phyloP scores from a whole-genome alignment of 768 basidiomycete genomes.

The Kwoniella sp. region DNA sequence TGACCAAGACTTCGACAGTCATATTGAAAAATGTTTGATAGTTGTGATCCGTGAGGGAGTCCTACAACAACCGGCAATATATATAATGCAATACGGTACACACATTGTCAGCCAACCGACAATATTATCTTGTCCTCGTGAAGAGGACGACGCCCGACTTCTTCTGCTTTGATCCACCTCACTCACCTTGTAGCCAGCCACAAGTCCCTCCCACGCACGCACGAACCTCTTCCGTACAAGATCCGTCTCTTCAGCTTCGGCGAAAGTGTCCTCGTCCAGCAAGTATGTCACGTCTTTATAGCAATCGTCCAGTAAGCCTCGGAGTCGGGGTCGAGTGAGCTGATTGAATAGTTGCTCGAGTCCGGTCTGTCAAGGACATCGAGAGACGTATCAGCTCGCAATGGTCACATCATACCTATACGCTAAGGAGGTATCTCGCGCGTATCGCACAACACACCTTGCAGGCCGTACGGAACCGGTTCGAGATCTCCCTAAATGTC shows the following conservation, averaged over 20 bases:
- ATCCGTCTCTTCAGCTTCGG: constrained; percentile 80
- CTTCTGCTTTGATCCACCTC: too few relatives aligned
- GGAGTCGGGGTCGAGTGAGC: constrained; percentile 79
- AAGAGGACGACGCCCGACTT: too few relatives aligned
- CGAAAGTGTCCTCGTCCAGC: constrained; percentile 84
- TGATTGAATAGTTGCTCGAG: constrained; percentile 96
- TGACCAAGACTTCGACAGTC: constrained; percentile 80
- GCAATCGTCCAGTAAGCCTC: constrained; percentile 79
- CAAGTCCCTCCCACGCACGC: constrained; percentile 79
- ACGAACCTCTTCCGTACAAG: constrained; percentile 84
- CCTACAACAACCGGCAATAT: constrained; percentile 65
- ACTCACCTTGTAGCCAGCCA: constrained; percentile 82
- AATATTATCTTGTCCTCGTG: too few relatives aligned
- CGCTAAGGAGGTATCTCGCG: too few relatives aligned
- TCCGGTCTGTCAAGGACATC: constrained; percentile 63
- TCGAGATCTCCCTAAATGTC: constrained; percentile 33
- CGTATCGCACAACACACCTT: constrained; percentile 69
- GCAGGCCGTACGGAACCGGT: constrained; percentile 70
- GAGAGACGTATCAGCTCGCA: background rate
- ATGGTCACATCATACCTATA: too few relatives aligned
- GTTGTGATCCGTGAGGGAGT: constrained; percentile 82
- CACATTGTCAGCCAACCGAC: too few relatives aligned
- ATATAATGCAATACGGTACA: too few relatives aligned
- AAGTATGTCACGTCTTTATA: constrained; percentile 88
- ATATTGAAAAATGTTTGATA: constrained; percentile 83